Base-by-base conservation (phyloP, 495 filamentous ascomycete genomes). In the Xylaria flabelliformis region DNA sequence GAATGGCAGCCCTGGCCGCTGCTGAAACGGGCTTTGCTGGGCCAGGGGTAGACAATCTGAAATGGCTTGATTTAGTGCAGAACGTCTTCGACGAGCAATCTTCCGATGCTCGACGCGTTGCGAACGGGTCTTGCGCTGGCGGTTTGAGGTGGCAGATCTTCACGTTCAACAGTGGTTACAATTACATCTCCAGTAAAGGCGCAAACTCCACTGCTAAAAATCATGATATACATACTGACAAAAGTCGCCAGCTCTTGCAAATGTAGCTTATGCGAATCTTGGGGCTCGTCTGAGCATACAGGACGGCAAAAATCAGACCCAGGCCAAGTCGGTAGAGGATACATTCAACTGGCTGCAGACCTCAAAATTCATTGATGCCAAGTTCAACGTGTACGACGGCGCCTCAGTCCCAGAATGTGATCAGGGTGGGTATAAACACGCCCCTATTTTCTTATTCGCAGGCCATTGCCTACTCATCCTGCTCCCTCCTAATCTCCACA, bases 101-200 rank as follows among this genome's bases (percentile, higher is more conserved):
- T 36, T 69, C 48, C 4, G 82, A 83, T 55, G 76, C 82, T 68
- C 89, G 73, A 56, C 87, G 91, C 4, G 94, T 91, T 88, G 88
- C 92, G 71, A 79, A 80, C 0, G 81, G 81, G 36, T 84, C 83
- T 8, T 95, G 93, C 76, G 82, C 81, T 21, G 92, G 92, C 21
- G 92, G 91, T 2, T 74, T 96, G 74, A 84, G 89, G 26, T 95
- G 92, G 93, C 92, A 95, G 82, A 90, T 95, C 56, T 90, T 88
- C 76, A 83, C 87, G 0, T 88, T 85, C 74, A 93, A 93, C 74
- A 85, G 82, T 15, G 93, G 93, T 0, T 96, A 92, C 70, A 86
- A 90, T 65, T 95, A 95, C 83, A 92, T 95, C 81, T 95, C 93
- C 79, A 85, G 90, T 78, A 59, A 36, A 5, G 17, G 74, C 74